These are phyloP conservation scores for Aschersonia sp. DNA, from an alignment of 2,329 filamentous ascomycete genomes.

Conservation along the genomic window DNA sequence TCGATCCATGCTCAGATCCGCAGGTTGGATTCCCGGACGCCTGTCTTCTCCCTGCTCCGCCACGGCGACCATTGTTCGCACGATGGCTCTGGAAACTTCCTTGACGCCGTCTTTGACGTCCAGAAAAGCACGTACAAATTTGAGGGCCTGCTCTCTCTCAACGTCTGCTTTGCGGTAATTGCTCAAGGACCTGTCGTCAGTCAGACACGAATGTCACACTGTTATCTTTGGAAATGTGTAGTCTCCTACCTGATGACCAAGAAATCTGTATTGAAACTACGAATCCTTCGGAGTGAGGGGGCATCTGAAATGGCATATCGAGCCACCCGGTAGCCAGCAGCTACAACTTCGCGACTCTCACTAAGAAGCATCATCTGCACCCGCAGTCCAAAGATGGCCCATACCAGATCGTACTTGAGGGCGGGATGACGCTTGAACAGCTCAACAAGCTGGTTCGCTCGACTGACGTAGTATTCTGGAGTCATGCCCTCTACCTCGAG, in stretches of 20 bases:
- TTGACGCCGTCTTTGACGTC: conserved; percentile 87
- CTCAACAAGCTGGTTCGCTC: conserved; percentile 85
- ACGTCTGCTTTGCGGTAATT: conserved; percentile 97
- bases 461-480: conserved; percentile 88
- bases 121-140: conserved; percentile 87
- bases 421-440: conserved; percentile 89
- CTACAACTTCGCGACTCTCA: conserved; percentile 89
- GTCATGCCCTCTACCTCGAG: conserved; percentile 78
- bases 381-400: conserved; percentile 84
- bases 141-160: conserved; percentile 90
- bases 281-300: conserved; percentile 76
- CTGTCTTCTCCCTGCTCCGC: conserved; percentile 82
- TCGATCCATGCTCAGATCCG: conserved; percentile 68
- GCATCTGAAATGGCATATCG: conserved; percentile 90
- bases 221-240: not conserved
- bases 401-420: conserved; percentile 90
- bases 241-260: conserved; percentile 50
- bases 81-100: conserved; percentile 76
- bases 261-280: conserved; percentile 79
- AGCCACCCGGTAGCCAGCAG: conserved; percentile 84
- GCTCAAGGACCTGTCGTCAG: conserved; percentile 53
- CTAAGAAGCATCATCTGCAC: conserved; percentile 95
- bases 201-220: not conserved
- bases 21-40: conserved; percentile 53
- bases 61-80: conserved; percentile 80